A percentile compares a stretch with the other conserved stretches of the same genome.
Conservation (phyloP, 1,139 yeast species). For the Nakaseomyces sp. region DNA sequence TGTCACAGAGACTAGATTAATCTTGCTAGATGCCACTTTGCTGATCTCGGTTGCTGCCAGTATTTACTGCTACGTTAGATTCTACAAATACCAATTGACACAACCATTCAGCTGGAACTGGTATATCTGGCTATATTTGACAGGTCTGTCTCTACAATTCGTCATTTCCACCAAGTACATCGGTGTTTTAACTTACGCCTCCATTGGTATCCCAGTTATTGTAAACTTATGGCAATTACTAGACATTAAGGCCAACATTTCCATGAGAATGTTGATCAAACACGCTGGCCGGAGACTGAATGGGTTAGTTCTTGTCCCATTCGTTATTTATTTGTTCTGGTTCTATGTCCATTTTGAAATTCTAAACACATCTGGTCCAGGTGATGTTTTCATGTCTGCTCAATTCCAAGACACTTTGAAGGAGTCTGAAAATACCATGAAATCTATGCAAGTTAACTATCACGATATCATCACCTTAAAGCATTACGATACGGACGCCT, state of each 20-base stretch:
- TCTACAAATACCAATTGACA: slow-evolving; percentile 56
- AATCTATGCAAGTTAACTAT: slow-evolving; percentile 64
- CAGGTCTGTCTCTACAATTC: slow-evolving; percentile 81
- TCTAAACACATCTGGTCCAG: slow-evolving; percentile 83
- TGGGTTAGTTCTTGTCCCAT: slow-evolving; percentile 71
- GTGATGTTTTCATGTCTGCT: slow-evolving; percentile 86
- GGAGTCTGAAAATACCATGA: slow-evolving; percentile 69
- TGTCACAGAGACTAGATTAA: slow-evolving; percentile 80
- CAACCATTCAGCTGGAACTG: slow-evolving; percentile 59
- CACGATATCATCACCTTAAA: slow-evolving; percentile 67
- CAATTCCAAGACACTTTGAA: slow-evolving; percentile 87
- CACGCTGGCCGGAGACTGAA: slow-evolving; percentile 74
- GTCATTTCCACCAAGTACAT: slow-evolving; percentile 93
- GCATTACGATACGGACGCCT: slow-evolving; percentile 67
- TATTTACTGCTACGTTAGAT: slow-evolving; percentile 67
- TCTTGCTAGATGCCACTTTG: slow-evolving; percentile 83
- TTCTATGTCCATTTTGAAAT: slow-evolving; percentile 84
- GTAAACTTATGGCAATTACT: slow-evolving; percentile 82
- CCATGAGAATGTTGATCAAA: slow-evolving; percentile 47
- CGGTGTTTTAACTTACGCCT: slow-evolving; percentile 82
- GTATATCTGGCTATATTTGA: slow-evolving; percentile 80
- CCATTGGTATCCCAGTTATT: slow-evolving; percentile 78
- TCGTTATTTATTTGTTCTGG: slow-evolving; percentile 79
- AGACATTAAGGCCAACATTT: slow-evolving; percentile 62
- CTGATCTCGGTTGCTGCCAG: slow-evolving; percentile 74